A percentile compares a stretch with the other conserved stretches of the same genome.
phyloP scores from a whole-genome alignment of 78 protist species.

The Anaeramoeba flamelloides region DNA sequence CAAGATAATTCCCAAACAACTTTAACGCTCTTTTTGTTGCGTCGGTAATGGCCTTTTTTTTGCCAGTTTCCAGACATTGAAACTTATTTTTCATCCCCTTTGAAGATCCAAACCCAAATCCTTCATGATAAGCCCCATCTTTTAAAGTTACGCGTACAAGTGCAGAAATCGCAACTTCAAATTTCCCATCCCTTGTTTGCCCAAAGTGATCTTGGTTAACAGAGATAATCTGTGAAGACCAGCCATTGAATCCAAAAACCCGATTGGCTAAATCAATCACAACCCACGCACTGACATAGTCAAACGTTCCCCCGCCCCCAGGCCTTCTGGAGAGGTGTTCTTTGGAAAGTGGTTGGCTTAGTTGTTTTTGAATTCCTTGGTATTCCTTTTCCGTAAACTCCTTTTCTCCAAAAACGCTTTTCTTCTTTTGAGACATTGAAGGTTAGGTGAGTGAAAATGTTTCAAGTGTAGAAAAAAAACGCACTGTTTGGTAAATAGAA shows the following conservation, averaged over 20 bases:
- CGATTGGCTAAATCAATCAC: slow-evolving; percentile 43
- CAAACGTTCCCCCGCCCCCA: background rate
- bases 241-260: slow-evolving; percentile 51
- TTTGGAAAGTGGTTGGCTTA: background rate
- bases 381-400: background rate
- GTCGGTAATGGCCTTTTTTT: slow-evolving; percentile 59
- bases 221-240: slow-evolving; percentile 30
- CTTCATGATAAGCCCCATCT: slow-evolving; percentile 58
- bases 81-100: slow-evolving; percentile 21
- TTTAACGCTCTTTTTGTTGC: slow-evolving; percentile 46
- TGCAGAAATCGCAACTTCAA: slow-evolving; percentile 18
- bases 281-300: slow-evolving; percentile 42
- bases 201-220: slow-evolving; percentile 21
- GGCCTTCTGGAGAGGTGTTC: background rate
- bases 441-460: too few relatives aligned
- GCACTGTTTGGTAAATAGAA: too few relatives aligned
- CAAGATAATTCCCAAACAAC: slow-evolving; percentile 47
- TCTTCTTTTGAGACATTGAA: too few relatives aligned
- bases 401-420: background rate
- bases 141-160: slow-evolving; percentile 33
- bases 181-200: background rate
- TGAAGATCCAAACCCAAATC: slow-evolving; percentile 42
- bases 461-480: too few relatives aligned
- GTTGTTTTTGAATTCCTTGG: background rate
- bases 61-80: slow-evolving; percentile 42